These are phyloP conservation scores for Yarrowia galli DNA, from an alignment of 1,139 yeast species.

Conservation along the genomic window DNA sequence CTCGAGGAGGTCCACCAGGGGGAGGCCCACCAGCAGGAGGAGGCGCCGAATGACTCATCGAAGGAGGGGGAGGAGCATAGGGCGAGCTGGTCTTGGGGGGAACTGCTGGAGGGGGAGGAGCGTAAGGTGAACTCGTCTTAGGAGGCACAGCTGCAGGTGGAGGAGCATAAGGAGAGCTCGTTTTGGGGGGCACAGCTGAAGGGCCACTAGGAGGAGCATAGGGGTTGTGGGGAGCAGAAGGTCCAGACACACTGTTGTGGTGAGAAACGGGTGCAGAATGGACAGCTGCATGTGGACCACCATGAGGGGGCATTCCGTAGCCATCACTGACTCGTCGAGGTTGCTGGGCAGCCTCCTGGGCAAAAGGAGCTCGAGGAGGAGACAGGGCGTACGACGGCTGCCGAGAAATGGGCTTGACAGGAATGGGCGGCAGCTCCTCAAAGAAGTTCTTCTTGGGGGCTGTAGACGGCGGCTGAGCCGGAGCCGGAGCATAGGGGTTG, in stretches of 20 bases:
- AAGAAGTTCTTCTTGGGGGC: slow-evolving; percentile 56
- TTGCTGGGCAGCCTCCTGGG: slow-evolving; percentile 38
- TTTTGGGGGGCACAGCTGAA: slow-evolving; percentile 10
- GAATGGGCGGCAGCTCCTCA: slow-evolving; percentile 60
- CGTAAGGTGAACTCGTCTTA: slow-evolving; percentile 39
- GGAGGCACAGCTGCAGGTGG: slow-evolving; percentile 40
- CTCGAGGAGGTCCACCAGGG: slow-evolving; percentile 23
- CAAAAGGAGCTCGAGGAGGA: slow-evolving; percentile 40
- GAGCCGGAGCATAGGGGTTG: slow-evolving; percentile 40
- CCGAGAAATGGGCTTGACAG: slow-evolving; percentile 44
- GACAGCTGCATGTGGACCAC: slow-evolving; percentile 1
- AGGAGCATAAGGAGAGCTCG: slow-evolving; percentile 41
- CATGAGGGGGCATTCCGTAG: slow-evolving; percentile 10
- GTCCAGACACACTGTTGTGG: slow-evolving; percentile 23
- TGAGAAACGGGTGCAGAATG: slow-evolving; percentile 32
- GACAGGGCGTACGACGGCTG: slow-evolving; percentile 40
- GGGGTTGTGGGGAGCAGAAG: slow-evolving; percentile 10
- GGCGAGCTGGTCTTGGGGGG: slow-evolving; percentile 38
- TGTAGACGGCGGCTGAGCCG: slow-evolving; percentile 35
- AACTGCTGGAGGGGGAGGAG: slow-evolving; percentile 21
- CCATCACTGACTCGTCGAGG: slow-evolving; percentile 30
- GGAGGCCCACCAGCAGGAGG: slow-evolving; percentile 13
- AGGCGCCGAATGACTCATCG: background rate
- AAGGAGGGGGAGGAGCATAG: slow-evolving; percentile 40
- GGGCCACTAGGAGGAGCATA: slow-evolving; percentile 33